A percentile compares a stretch with the other conserved stretches of the same genome.
These are phyloP conservation scores for Ceratocystis huliohia DNA, from an alignment of 2,329 filamentous ascomycete species.

Conservation along the genomic window DNA sequence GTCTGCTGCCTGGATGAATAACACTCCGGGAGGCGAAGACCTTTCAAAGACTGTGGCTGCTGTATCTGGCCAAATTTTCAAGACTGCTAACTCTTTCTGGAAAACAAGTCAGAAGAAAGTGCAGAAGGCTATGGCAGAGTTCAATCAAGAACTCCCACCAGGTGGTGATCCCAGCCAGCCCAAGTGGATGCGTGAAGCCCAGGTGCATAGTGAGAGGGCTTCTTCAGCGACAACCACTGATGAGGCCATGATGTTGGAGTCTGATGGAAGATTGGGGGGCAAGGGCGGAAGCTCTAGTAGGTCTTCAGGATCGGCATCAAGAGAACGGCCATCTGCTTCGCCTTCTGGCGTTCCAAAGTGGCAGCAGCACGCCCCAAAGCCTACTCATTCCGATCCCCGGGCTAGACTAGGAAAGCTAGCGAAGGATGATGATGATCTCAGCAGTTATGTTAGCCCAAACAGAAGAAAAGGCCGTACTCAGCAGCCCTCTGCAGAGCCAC, in stretches of 20 bases:
- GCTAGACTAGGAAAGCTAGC: slow-evolving; percentile 58
- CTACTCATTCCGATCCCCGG: slow-evolving; percentile 26
- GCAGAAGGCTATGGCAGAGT: slow-evolving; percentile 81
- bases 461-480: slow-evolving; percentile 58
- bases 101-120: slow-evolving; percentile 88
- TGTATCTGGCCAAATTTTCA: slow-evolving; percentile 72
- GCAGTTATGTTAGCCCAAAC: slow-evolving; percentile 79
- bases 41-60: slow-evolving; percentile 70
- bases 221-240: slow-evolving; percentile 40
- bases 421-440: slow-evolving; percentile 65
- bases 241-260: slow-evolving; percentile 70
- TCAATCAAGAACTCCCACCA: slow-evolving; percentile 44
- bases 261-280: slow-evolving; percentile 41
- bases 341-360: slow-evolving; percentile 28
- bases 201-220: slow-evolving; percentile 31
- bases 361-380: slow-evolving; percentile 38
- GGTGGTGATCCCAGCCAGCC: slow-evolving; percentile 60
- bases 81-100: slow-evolving; percentile 91
- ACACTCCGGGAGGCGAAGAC: slow-evolving; percentile 45
- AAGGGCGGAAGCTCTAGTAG: slow-evolving; percentile 9
- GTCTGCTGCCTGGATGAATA: slow-evolving; percentile 51
- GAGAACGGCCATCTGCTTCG: slow-evolving; percentile 34
- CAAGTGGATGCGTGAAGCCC: slow-evolving; percentile 83
- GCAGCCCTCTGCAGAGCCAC: slow-evolving; percentile 32
- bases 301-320: not conserved